Percentiles rank a stretch among this genome's conserved stretches.
Evolutionary conservation across 495 filamentous ascomycete genomes (phyloP).

Genomic region (Talaromyces proteolyticus): DNA sequence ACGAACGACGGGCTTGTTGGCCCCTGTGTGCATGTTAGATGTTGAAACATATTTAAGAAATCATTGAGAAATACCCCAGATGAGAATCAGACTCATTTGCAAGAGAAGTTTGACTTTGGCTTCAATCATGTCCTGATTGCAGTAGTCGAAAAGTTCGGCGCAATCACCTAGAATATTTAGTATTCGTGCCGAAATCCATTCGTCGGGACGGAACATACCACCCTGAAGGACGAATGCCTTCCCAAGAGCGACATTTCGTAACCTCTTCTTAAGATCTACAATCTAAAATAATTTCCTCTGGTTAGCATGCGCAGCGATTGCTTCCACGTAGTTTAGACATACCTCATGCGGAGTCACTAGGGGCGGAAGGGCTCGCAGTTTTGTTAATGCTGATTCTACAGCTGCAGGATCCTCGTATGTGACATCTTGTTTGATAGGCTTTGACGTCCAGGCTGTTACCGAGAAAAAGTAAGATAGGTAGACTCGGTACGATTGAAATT

Average conservation of each 20-base stretch:
- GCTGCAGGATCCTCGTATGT: slow-evolving; percentile 64
- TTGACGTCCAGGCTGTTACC: slow-evolving; percentile 68
- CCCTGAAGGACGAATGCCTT: slow-evolving; percentile 95
- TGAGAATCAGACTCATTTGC: slow-evolving; percentile 91
- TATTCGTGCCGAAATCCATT: background rate
- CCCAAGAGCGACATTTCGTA: slow-evolving; percentile 83
- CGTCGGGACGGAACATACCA: slow-evolving; percentile 29
- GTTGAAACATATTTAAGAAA: background rate
- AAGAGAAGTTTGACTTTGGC: slow-evolving; percentile 93
- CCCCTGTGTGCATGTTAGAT: slow-evolving; percentile 29
- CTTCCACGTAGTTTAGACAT: background rate
- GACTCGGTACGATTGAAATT: background rate
- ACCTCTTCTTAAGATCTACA: slow-evolving; percentile 61
- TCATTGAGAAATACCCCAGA: slow-evolving; percentile 64
- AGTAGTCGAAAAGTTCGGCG: slow-evolving; percentile 96
- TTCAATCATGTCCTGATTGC: slow-evolving; percentile 80
- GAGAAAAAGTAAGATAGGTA: background rate
- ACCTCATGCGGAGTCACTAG: slow-evolving; percentile 80
- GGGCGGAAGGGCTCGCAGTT: slow-evolving; percentile 76
- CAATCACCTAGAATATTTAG: slow-evolving; percentile 61
- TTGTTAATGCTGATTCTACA: slow-evolving; percentile 57
- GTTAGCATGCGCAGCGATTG: background rate
- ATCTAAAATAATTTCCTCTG: slow-evolving; percentile 52
- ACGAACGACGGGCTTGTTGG: slow-evolving; percentile 87
- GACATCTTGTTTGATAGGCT: slow-evolving; percentile 89